Base-by-base conservation (phyloP, 1,284 basidiomycete species). In the Sparassis latifolia region DNA sequence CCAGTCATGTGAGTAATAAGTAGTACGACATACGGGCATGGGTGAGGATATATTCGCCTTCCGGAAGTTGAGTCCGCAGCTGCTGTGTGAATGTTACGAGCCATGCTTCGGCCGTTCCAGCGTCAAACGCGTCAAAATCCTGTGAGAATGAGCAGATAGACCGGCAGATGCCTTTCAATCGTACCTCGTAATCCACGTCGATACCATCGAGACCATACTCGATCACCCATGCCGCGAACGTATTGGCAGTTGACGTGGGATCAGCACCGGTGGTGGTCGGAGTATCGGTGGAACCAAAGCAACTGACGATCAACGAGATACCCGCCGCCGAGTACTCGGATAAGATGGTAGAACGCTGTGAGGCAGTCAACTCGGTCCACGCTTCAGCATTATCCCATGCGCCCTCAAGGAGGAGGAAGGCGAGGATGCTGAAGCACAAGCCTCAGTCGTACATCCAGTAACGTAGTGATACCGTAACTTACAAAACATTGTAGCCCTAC, bases 131-230 rank as follows among this genome's bases (percentile, higher is more conserved):
- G 46, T 64, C 65, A 52, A 77, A 72, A 58, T 79, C 77, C 78
- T 79, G 45, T 27, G 20, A n/a, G n/a, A n/a, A n/a, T 7, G 9
- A 38, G 35, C 7, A 9, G n/a, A 9, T 38, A 38, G 35, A 9
- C 35, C 35, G n/a, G 35, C 35, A 38, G 35, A 38, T 38, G 7
- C 9, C 35, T n/a, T 9, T 7, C 7, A 38, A 5, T 48, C 58
- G 5, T 39, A 71, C 77, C 64, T 80, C 78, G 45, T 77, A 81
- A 61, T 82, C 79, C 28, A 82, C 70, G 47, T 82, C 79, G 38
- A 81, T 66, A 37, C 79, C 81, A 52, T 82, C 74, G 27, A 82
- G 58, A 28, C 68, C 67, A 52, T 74, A 76, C 43, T 74, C 52
- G 49, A 66, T 72, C 39, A 79, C 77, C 69, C 70, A 80, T 1